Conservation (phyloP, 495 filamentous ascomycete genomes). For the Talaromyces nanjingensis region DNA sequence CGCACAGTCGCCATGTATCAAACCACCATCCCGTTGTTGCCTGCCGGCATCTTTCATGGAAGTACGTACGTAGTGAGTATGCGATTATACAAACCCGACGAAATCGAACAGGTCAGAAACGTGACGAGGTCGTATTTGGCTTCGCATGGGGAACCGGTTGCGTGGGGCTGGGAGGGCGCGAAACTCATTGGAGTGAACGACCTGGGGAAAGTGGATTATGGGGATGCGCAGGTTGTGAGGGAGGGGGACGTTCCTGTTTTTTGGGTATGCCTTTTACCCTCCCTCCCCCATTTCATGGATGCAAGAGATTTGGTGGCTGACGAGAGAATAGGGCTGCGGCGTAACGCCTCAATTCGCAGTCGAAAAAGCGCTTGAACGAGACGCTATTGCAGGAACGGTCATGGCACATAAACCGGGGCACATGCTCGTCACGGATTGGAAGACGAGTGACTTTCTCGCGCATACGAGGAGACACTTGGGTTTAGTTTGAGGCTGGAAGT, state of each 20-base stretch:
- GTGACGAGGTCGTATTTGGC: constrained; percentile 38
- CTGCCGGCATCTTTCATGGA: constrained; percentile 45
- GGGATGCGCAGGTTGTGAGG: constrained; percentile 26
- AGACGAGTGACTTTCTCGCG: neutral
- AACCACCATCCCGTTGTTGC: constrained; percentile 38
- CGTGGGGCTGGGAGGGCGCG: constrained; percentile 51
- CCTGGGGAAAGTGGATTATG: constrained; percentile 39
- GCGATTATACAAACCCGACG: constrained; percentile 15
- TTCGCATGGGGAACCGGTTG: constrained; percentile 53
- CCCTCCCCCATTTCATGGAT: too few relatives aligned
- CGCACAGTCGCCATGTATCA: constrained; percentile 48
- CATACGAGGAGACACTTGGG: neutral
- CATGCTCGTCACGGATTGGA: constrained; percentile 47
- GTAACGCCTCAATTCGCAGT: constrained; percentile 54
- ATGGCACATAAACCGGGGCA: constrained; percentile 50
- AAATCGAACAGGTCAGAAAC: constrained; percentile 41
- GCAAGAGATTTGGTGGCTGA: neutral
- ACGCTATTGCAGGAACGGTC: constrained; percentile 36
- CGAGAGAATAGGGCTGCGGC: constrained; percentile 36
- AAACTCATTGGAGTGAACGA: constrained; percentile 37
- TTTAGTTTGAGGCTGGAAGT: neutral
- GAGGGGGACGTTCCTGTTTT: constrained; percentile 46
- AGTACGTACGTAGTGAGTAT: constrained; percentile 47
- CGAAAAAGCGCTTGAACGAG: constrained; percentile 24
- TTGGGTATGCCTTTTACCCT: constrained; percentile 19